Evolutionary conservation across 2,329 filamentous ascomycete species (phyloP), one percentile per base, ranked within the genome.

Genomic region (Fusarium coffeatum): DNA sequence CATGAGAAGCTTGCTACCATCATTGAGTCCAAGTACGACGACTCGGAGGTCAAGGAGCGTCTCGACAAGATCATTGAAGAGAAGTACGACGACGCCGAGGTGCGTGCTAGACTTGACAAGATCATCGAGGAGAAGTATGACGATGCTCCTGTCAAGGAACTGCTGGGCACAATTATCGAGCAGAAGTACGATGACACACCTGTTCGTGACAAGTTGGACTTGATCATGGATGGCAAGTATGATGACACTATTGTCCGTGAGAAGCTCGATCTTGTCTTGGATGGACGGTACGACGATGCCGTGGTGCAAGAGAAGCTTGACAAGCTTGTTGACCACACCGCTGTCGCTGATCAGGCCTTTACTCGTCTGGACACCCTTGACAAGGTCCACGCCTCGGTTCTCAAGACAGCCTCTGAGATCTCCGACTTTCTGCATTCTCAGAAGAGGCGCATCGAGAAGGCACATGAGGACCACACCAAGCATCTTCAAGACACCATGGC

Each of bases 321-420:
- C 56, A 78, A 76, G 63, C 73, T 92, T 6, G 83, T 93, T 42
- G 87, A 87, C 53, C 89, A 92, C 75, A 89, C 87, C 32, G 85
- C 89, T 27, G 86, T 88, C 22, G 87, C 92, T 0, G 87, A 87
- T 54, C 90, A 93, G 76, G 89, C 92, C 2, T 88, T 93, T 37
- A 85, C 87, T 8, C 93, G 94, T 72, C 87, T 98, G 47, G 91
- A 92, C 67, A 92, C 93, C 25, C 87, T 99, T 8, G 93, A 98
- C 72, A 88, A 94, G 78, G 96, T 98, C 53, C 93, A 98, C 75
- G 87, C 92, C 69, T 92, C 97, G 72, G 93, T 99, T 59, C 89
- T 93, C 77, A 87, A 90, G 63, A 97, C 93, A 2, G 94, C 95
- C 2, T 88, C 90, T 22, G 93, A 97, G 76, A 90, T 99, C 57